These are phyloP conservation scores for Oemleria cerasiformis DNA, from an alignment of 306 rosid species.

Conservation along the genomic window DNA sequence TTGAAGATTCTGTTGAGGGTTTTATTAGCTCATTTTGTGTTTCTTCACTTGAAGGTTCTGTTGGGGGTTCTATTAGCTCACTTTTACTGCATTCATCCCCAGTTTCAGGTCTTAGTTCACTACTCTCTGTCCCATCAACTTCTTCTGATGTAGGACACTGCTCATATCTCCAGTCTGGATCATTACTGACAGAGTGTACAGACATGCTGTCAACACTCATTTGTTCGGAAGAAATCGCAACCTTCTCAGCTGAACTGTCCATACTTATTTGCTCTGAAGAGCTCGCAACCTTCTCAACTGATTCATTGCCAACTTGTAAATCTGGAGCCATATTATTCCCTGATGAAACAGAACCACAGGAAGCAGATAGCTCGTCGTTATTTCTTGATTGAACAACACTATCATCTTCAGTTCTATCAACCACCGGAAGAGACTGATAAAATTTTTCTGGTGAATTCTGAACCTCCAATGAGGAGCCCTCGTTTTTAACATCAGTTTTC, in stretches of 20 bases:
- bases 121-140: constrained; percentile 28
- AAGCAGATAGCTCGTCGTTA: constrained; percentile 31
- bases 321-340: constrained; percentile 28
- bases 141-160: constrained; percentile 24
- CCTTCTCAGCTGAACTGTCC: constrained; percentile 30
- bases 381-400: constrained; percentile 24
- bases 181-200: constrained; percentile 27
- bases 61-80: constrained; percentile 36
- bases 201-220: constrained; percentile 21
- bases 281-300: constrained; percentile 32
- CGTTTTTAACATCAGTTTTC: constrained; percentile 30
- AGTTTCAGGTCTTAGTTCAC: constrained; percentile 23
- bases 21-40: constrained; percentile 32
- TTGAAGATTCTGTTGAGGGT: constrained; percentile 33
- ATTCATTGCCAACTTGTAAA: constrained; percentile 28
- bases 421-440: constrained; percentile 20
- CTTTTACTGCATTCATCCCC: constrained; percentile 32
- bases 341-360: constrained; percentile 30
- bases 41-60: constrained; percentile 34
- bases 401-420: constrained; percentile 33
- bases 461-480: constrained; percentile 25
- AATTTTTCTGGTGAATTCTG: constrained; percentile 31
- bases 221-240: constrained; percentile 32
- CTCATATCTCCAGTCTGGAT: constrained; percentile 31
- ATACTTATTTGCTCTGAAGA: constrained; percentile 29